Conservation (phyloP, 768 basidiomycete species). For the Lenzites betulinus region DNA sequence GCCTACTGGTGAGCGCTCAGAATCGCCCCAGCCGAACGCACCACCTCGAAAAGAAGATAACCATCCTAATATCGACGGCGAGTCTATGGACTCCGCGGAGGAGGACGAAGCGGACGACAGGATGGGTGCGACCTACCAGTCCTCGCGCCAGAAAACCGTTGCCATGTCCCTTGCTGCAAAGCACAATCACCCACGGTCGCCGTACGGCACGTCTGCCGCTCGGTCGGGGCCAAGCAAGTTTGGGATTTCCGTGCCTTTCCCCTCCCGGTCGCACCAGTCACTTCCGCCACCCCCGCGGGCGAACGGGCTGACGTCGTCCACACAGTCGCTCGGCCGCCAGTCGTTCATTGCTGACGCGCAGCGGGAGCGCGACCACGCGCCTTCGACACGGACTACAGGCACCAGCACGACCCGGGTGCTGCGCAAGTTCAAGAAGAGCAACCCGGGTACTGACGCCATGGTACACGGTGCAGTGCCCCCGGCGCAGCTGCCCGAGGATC, state of each 20-base stretch:
- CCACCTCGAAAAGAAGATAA: slow-evolving; percentile 46
- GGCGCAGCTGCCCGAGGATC: slow-evolving; percentile 83
- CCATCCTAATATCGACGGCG: slow-evolving; percentile 71
- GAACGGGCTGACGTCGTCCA: slow-evolving; percentile 58
- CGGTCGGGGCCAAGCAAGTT: slow-evolving; percentile 44
- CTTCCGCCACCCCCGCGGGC: slow-evolving; percentile 65
- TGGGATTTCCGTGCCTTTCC: slow-evolving; percentile 66
- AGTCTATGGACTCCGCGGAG: slow-evolving; percentile 74
- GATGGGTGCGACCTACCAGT: slow-evolving; percentile 46
- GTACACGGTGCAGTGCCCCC: slow-evolving; percentile 62
- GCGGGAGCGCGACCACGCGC: slow-evolving; percentile 26
- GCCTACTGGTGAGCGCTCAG: slow-evolving; percentile 49
- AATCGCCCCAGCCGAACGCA: slow-evolving; percentile 44
- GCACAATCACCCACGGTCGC: slow-evolving; percentile 74
- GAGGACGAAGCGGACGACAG: slow-evolving; percentile 60
- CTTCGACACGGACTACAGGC: slow-evolving; percentile 44
- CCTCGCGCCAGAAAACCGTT: slow-evolving; percentile 32
- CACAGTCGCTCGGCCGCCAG: slow-evolving; percentile 76
- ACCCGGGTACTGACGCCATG: slow-evolving; percentile 43
- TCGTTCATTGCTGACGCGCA: slow-evolving; percentile 49
- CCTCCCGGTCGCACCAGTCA: slow-evolving; percentile 78
- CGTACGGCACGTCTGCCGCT: slow-evolving; percentile 58
- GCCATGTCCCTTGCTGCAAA: slow-evolving; percentile 42
- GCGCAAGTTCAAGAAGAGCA: slow-evolving; percentile 69
- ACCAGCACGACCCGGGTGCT: slow-evolving; percentile 47